Conservation (phyloP, 2,329 filamentous ascomycete genomes). For the Fusarium zealandicum region DNA sequence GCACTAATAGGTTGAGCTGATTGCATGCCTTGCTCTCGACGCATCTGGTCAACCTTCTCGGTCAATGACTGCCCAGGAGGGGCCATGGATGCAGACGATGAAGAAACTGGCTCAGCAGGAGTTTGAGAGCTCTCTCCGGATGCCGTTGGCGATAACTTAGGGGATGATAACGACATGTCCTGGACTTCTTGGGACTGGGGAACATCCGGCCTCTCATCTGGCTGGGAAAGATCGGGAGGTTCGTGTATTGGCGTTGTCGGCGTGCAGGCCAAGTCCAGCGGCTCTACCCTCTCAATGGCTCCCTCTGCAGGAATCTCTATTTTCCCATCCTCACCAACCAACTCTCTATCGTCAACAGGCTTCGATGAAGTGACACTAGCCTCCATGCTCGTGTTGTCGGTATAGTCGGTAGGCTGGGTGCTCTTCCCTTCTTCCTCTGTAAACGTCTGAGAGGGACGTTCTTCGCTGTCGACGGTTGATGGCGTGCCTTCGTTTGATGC, state of each 20-base stretch:
- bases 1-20: constrained; percentile 45
- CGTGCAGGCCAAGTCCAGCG: constrained; percentile 57
- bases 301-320: constrained; percentile 43
- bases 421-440: constrained; percentile 58
- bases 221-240: constrained; percentile 12
- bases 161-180: constrained; percentile 22
- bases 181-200: constrained; percentile 8
- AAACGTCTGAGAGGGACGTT: constrained; percentile 54
- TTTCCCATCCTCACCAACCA: constrained; percentile 43
- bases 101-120: constrained; percentile 5
- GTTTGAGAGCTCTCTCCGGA: constrained; percentile 23
- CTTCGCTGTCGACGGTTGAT: constrained; percentile 61
- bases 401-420: constrained; percentile 52
- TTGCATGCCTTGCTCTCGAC: constrained; percentile 54
- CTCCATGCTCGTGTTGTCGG: constrained; percentile 45
- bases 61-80: constrained; percentile 43
- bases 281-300: constrained; percentile 56
- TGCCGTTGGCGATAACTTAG: constrained; percentile 35
- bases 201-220: constrained; percentile 7
- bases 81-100: constrained; percentile 20
- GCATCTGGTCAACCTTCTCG: constrained; percentile 60
- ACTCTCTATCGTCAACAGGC: constrained; percentile 34
- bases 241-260: constrained; percentile 39
- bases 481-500: constrained; percentile 71
- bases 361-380: constrained; percentile 42